These are phyloP conservation scores for Psidium guajava DNA, from an alignment of 345 rosid species.

Conservation along the genomic window DNA sequence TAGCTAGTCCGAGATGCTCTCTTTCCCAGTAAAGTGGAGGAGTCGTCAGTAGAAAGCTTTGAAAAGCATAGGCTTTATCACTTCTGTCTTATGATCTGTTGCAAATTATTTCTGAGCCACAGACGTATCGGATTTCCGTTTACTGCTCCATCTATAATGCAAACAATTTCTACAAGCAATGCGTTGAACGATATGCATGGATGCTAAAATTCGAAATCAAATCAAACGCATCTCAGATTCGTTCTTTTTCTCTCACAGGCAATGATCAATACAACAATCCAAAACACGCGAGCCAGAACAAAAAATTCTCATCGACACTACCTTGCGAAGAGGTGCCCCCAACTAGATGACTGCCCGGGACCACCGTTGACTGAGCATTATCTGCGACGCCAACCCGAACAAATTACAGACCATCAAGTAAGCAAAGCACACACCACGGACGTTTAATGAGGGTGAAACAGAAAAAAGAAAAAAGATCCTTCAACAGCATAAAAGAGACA, in stretches of 20 bases:
- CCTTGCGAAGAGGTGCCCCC: slow-evolving; percentile 20
- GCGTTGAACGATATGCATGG: background rate
- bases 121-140: background rate
- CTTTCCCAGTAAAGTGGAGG: background rate
- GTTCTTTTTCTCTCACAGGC: background rate
- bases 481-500: background rate
- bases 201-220: background rate
- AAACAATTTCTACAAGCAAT: background rate
- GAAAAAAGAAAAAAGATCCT: too few species aligned
- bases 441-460: too few species aligned
- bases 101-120: background rate
- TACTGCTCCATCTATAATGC: background rate
- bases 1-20: background rate
- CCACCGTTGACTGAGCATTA: background rate
- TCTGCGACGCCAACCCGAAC: background rate
- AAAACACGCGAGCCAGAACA: background rate
- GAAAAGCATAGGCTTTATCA: background rate
- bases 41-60: background rate
- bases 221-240: background rate
- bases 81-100: background rate
- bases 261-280: background rate
- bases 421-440: background rate
- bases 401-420: background rate
- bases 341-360: slow-evolving; percentile 8
- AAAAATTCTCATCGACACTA: background rate